These are phyloP conservation scores for Microglena sp. DNA, from an alignment of 139 green algal species.

Conservation along the genomic window DNA sequence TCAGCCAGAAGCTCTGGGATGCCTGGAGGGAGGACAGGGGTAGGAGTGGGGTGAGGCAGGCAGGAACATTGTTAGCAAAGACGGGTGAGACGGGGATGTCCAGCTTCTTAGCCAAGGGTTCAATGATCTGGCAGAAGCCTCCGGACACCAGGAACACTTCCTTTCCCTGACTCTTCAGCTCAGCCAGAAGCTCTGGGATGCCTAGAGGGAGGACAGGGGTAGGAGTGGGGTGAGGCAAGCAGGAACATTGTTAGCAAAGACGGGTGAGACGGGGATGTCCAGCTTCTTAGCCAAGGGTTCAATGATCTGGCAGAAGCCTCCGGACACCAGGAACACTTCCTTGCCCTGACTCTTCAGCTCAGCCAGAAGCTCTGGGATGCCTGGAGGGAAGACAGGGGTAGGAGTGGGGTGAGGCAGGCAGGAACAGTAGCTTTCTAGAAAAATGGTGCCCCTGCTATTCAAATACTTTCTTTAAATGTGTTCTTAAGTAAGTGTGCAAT, in stretches of 20 bases:
- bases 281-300: constrained; percentile 83
- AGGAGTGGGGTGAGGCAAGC: no score
- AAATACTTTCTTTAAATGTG: no score
- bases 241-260: constrained; percentile 98
- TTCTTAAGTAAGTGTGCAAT: no score
- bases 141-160: constrained; percentile 91
- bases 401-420: no score
- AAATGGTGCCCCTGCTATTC: no score
- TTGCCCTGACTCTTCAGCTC: constrained; percentile 48
- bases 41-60: no score
- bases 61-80: constrained; percentile 97
- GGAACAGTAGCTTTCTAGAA: no score
- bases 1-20: constrained; percentile 75
- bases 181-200: constrained; percentile 77
- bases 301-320: constrained; percentile 89
- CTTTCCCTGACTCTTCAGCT: constrained; percentile 48
- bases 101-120: constrained; percentile 83
- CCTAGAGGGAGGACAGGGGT: no score
- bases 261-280: constrained; percentile 62
- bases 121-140: constrained; percentile 87
- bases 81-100: constrained; percentile 72
- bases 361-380: constrained; percentile 81
- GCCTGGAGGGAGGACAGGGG: no score
- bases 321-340: constrained; percentile 89
- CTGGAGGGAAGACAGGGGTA: no score